Evolutionary conservation across 2,329 filamentous ascomycete species (phyloP).

Genomic region (Pyrenochaeta sp.): DNA sequence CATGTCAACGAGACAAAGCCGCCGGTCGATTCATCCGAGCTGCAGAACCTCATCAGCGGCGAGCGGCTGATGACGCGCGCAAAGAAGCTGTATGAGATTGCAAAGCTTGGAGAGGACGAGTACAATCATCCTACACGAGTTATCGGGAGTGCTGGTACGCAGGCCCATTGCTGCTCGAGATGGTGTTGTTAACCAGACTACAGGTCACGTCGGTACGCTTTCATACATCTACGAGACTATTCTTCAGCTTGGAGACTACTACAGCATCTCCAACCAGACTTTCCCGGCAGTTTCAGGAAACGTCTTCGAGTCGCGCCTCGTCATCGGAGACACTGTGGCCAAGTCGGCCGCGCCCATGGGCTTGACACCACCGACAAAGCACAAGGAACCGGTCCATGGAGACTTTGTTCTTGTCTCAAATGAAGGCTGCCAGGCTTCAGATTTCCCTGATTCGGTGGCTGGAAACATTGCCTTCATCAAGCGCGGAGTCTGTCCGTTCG

Average conservation of each 20-base stretch:
- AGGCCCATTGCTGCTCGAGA: slow-evolving; percentile 14
- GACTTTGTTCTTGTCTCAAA: slow-evolving; percentile 44
- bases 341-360: slow-evolving; percentile 46
- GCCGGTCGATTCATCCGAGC: slow-evolving; percentile 42
- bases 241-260: slow-evolving; percentile 49
- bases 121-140: slow-evolving; percentile 54
- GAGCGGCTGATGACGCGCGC: slow-evolving; percentile 42
- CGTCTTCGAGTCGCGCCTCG: slow-evolving; percentile 47
- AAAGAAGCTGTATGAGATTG: slow-evolving; percentile 50
- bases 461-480: slow-evolving; percentile 76
- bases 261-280: slow-evolving; percentile 47
- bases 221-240: slow-evolving; percentile 50
- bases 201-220: slow-evolving; percentile 45
- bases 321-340: slow-evolving; percentile 42
- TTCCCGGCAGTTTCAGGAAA: slow-evolving; percentile 47
- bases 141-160: slow-evolving; percentile 45
- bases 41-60: slow-evolving; percentile 46
- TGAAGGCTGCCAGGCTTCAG: slow-evolving; percentile 49
- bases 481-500: slow-evolving; percentile 76
- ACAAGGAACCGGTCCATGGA: slow-evolving; percentile 47
- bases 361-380: slow-evolving; percentile 45
- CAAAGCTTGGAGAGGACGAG: slow-evolving; percentile 51
- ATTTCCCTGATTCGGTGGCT: slow-evolving; percentile 67
- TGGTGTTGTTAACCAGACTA: slow-evolving; percentile 12
- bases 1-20: slow-evolving; percentile 35